Conservation (phyloP, 768 basidiomycete species). For the Naganishia kalamii region DNA sequence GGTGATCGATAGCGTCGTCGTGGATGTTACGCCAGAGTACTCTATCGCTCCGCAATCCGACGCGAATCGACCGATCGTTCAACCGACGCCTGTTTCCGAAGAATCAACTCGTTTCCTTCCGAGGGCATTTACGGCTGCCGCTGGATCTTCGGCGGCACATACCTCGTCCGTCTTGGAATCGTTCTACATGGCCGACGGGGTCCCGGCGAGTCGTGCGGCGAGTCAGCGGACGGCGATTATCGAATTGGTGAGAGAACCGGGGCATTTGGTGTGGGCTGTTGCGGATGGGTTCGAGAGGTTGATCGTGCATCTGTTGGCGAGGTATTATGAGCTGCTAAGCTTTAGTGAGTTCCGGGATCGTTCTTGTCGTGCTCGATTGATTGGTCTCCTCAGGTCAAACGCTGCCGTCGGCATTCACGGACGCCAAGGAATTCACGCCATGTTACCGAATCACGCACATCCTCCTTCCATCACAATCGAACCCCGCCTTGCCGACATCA, state of each 20-base stretch:
- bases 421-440: constrained; percentile 16
- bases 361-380: too few species aligned
- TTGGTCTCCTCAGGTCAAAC: constrained; percentile 39
- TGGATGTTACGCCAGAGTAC: constrained; percentile 7
- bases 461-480: constrained; percentile 32
- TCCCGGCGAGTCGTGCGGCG: not conserved
- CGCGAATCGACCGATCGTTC: not conserved
- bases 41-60: not conserved
- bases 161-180: constrained; percentile 13
- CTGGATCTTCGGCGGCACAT: constrained; percentile 1
- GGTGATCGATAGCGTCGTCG: constrained; percentile 13
- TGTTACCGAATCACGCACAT: constrained; percentile 41
- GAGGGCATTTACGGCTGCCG: constrained; percentile 3
- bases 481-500: constrained; percentile 14
- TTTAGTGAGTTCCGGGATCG: constrained; percentile 47
- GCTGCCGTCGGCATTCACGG: constrained; percentile 18
- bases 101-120: constrained; percentile 10
- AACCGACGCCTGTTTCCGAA: constrained; percentile 4
- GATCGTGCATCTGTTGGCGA: constrained; percentile 38
- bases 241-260: constrained; percentile 38
- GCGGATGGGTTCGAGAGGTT: constrained; percentile 41
- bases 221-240: constrained; percentile 31
- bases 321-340: constrained; percentile 42
- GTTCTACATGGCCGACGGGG: constrained; percentile 16
- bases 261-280: constrained; percentile 41